These are phyloP conservation scores for Capronia coronata DNA, from an alignment of 2,329 filamentous ascomycete species.

Conservation along the genomic window DNA sequence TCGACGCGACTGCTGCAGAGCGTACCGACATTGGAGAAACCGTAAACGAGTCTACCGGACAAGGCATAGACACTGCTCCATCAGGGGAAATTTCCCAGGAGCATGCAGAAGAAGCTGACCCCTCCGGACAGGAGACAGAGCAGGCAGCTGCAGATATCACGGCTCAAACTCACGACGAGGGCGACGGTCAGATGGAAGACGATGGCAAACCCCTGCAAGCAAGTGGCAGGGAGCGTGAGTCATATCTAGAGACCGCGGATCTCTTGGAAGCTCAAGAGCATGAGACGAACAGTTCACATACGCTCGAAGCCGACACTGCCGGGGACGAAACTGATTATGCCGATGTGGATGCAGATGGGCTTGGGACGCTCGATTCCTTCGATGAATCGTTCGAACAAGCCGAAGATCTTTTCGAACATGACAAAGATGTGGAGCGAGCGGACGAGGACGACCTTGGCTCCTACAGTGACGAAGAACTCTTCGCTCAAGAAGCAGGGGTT, in stretches of 20 bases:
- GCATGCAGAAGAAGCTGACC: neutral
- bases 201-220: conserved; percentile 1
- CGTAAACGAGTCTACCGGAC: neutral
- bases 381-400: conserved; percentile 8
- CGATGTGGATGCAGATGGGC: conserved; percentile 2
- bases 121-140: neutral
- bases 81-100: neutral
- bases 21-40: neutral
- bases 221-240: neutral
- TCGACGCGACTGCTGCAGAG: neutral
- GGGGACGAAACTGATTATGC: neutral
- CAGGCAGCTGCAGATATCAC: neutral
- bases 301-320: conserved; percentile 10
- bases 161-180: neutral
- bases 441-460: conserved; percentile 8
- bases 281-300: conserved; percentile 19
- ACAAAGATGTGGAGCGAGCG: conserved; percentile 9
- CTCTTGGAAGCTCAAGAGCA: conserved; percentile 9
- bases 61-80: neutral
- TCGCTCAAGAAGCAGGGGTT: conserved; percentile 7
- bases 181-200: conserved; percentile 6
- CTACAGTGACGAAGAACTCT: conserved; percentile 23
- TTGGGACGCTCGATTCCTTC: neutral
- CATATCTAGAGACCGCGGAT: neutral
- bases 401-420: conserved; percentile 11